Percentiles rank a stretch among this genome's conserved stretches.
phyloP scores from a whole-genome alignment of 179 eudicot species.

The Camellia oleifera region DNA sequence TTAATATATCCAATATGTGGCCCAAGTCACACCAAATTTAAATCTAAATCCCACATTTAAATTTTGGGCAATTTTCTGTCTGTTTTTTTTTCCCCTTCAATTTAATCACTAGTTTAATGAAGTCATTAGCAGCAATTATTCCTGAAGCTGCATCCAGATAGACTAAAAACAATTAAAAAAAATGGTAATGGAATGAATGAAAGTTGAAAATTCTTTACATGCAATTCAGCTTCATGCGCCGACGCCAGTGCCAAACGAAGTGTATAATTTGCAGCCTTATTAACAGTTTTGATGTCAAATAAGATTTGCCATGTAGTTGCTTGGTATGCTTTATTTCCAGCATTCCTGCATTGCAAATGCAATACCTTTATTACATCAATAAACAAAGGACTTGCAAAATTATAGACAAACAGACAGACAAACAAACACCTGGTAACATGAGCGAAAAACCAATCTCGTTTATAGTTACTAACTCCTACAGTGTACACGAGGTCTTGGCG shows the following conservation, averaged over 20 bases:
- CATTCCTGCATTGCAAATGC: slow-evolving; percentile 23
- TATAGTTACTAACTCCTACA: slow-evolving; percentile 40
- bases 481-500: slow-evolving; percentile 46
- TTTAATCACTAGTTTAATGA: too few relatives aligned
- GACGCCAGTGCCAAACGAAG: slow-evolving; percentile 42
- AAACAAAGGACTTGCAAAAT: too few relatives aligned
- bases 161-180: too few relatives aligned
- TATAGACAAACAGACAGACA: too few relatives aligned
- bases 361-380: not conserved
- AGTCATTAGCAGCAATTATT: too few relatives aligned
- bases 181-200: not conserved
- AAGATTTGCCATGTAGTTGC: slow-evolving; percentile 41
- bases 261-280: slow-evolving; percentile 21
- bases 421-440: slow-evolving; percentile 49
- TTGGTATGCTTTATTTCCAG: not conserved
- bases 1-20: too few relatives aligned
- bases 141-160: too few relatives aligned
- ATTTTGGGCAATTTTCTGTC: too few relatives aligned
- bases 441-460: slow-evolving; percentile 62
- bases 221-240: slow-evolving; percentile 32
- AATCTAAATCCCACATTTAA: too few relatives aligned
- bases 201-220: slow-evolving; percentile 16
- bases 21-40: too few relatives aligned
- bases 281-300: slow-evolving; percentile 22
- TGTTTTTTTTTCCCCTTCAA: too few relatives aligned